Evolutionary conservation across 2,329 filamentous ascomycete genomes (phyloP).

Genomic region (Thelonectria discophora): DNA sequence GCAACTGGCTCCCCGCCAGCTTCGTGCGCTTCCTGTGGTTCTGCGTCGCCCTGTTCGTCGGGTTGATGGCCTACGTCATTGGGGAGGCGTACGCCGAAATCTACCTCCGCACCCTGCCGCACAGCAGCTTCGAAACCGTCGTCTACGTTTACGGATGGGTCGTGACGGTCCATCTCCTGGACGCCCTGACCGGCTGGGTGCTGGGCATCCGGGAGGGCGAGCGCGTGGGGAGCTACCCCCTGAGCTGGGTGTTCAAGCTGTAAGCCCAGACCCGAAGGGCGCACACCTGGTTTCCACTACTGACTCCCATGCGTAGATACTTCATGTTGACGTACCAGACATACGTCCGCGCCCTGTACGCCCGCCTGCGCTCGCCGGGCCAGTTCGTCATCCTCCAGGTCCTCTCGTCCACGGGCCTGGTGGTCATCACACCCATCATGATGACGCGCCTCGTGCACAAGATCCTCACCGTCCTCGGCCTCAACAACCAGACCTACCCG

Average conservation of each 20-base stretch:
- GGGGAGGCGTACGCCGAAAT: constrained; percentile 76
- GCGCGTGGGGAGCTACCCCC: constrained; percentile 73
- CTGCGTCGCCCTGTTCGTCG: constrained; percentile 69
- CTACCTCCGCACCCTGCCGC: constrained; percentile 72
- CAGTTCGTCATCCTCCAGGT: constrained; percentile 73
- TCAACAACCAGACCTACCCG: constrained; percentile 68
- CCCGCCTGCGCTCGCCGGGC: constrained; percentile 69
- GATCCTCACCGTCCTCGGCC: constrained; percentile 59
- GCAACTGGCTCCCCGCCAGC: constrained; percentile 69
- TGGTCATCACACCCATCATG: constrained; percentile 70
- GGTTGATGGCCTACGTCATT: constrained; percentile 71
- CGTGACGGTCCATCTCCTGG: constrained; percentile 70
- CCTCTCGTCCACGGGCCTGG: constrained; percentile 69
- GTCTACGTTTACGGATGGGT: constrained; percentile 78
- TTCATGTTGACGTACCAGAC: constrained; percentile 77
- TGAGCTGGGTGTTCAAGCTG: constrained; percentile 77
- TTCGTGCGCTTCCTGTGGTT: constrained; percentile 77
- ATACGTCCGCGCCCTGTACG: constrained; percentile 74
- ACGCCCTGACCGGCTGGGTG: constrained; percentile 72
- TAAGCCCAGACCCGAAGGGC: constrained; percentile 47
- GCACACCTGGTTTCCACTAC: constrained; percentile 3
- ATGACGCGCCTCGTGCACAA: constrained; percentile 69
- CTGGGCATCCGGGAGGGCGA: constrained; percentile 72
- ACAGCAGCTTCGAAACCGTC: constrained; percentile 72
- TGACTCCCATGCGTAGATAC: constrained; percentile 55